Evolutionary conservation across 2,329 filamentous ascomycete genomes (phyloP).

Genomic region (Metarhizium anisopliae): DNA sequence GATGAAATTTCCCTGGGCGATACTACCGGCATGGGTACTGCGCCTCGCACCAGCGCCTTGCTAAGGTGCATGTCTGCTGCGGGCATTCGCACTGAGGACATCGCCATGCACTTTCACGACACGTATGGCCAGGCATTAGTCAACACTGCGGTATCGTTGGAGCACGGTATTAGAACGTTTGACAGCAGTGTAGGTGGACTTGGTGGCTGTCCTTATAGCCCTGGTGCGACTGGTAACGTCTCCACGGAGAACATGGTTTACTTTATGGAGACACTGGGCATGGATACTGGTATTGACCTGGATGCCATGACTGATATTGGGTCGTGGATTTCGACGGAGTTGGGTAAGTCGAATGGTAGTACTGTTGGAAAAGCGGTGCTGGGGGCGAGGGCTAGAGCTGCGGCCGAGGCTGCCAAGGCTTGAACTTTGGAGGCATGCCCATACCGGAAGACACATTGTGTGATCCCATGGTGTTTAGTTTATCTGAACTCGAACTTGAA

Average conservation of each 20-base stretch:
- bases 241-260: slow-evolving; percentile 80
- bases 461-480: neutral
- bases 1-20: slow-evolving; percentile 88
- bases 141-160: slow-evolving; percentile 68
- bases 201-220: slow-evolving; percentile 78
- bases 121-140: slow-evolving; percentile 82
- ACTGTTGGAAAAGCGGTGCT: slow-evolving; percentile 58
- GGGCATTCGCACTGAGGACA: slow-evolving; percentile 57
- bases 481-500: no score
- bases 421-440: neutral
- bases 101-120: slow-evolving; percentile 84
- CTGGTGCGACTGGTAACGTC: slow-evolving; percentile 79
- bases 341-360: slow-evolving; percentile 55
- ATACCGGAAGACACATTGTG: neutral
- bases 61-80: slow-evolving; percentile 56
- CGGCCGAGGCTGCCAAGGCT: slow-evolving; percentile 15
- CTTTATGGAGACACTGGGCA: slow-evolving; percentile 63
- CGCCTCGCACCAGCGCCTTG: slow-evolving; percentile 56
- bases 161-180: slow-evolving; percentile 69
- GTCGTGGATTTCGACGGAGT: slow-evolving; percentile 58
- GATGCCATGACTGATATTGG: slow-evolving; percentile 60
- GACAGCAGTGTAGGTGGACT: slow-evolving; percentile 73
- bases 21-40: slow-evolving; percentile 84
- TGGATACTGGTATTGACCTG: slow-evolving; percentile 64
- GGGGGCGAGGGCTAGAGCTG: slow-evolving; percentile 29